Conservation (phyloP, 371 early-diverging fungal species). For the Mortierella sp. region DNA sequence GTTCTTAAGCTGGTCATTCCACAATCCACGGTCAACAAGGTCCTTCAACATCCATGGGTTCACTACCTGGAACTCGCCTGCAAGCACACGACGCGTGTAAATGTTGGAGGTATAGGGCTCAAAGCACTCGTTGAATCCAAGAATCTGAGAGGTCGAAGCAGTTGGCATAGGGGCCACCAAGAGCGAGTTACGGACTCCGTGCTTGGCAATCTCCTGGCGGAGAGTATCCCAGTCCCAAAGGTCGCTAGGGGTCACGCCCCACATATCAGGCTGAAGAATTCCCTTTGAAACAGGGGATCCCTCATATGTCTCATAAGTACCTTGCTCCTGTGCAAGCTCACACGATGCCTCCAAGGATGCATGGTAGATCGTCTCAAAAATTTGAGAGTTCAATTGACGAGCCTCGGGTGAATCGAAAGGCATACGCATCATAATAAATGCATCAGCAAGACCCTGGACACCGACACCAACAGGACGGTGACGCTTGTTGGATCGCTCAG, state of each 20-base stretch:
- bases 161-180: conserved; percentile 99
- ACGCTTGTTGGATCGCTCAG: conserved; percentile 89
- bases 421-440: conserved; percentile 94
- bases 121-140: conserved; percentile 99
- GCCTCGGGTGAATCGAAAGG: conserved; percentile 98
- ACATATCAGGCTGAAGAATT: conserved; percentile 96
- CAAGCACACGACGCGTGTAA: conserved; percentile 97
- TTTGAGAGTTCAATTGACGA: conserved; percentile 85
- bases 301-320: conserved; percentile 91
- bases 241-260: conserved; percentile 84
- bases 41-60: conserved; percentile 98
- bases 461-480: conserved; percentile 99
- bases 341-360: conserved; percentile 96
- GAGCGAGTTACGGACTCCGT: conserved; percentile 99
- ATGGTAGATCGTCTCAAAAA: conserved; percentile 99
- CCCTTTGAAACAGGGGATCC: conserved; percentile 97
- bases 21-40: conserved; percentile 91
- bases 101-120: conserved; percentile 99
- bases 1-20: conserved; percentile 98
- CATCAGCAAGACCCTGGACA: conserved; percentile 98
- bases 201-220: conserved; percentile 82
- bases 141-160: conserved; percentile 98
- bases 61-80: conserved; percentile 99
- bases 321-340: conserved; percentile 89
- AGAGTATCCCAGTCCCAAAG: conserved; percentile 95